phyloP scores from a whole-genome alignment of 2,329 filamentous ascomycete species.

The Phaeosphaeriaceae sp. region DNA sequence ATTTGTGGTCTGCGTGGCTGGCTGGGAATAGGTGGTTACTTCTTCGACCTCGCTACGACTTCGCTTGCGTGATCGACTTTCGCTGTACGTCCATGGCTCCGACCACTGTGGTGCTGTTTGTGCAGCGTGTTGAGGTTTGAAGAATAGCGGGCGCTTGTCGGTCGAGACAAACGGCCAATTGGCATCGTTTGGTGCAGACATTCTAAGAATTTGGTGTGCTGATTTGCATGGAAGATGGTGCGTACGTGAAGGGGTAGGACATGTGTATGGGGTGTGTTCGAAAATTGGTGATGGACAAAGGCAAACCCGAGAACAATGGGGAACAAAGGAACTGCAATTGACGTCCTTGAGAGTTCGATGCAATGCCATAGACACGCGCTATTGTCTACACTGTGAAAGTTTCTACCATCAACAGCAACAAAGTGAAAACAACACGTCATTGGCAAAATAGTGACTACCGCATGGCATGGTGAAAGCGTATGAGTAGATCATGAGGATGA shows the following conservation, averaged over 20 bases:
- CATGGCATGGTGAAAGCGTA: neutral
- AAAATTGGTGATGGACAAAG: neutral
- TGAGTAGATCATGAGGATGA: too few relatives aligned
- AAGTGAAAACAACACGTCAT: neutral
- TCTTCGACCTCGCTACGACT: neutral
- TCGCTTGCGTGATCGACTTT: neutral
- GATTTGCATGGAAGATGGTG: neutral
- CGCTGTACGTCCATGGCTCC: neutral
- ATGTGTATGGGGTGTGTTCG: neutral
- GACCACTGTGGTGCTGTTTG: neutral
- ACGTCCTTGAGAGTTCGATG: neutral
- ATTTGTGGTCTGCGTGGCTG: neutral
- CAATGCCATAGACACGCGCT: neutral
- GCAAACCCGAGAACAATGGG: neutral
- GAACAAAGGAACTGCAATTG: neutral
- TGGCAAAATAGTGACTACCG: neutral
- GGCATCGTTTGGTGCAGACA: neutral
- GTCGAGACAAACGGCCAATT: neutral
- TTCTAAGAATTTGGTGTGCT: neutral
- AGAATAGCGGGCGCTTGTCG: neutral
- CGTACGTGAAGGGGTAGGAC: too few relatives aligned
- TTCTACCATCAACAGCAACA: neutral
- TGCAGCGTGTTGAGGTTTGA: neutral
- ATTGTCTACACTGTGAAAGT: neutral
- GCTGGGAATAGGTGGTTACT: neutral